Percentiles rank a stretch among this genome's conserved stretches.
Conservation (phyloP, 441 rosid species). For the Adansonia grandidieri region DNA sequence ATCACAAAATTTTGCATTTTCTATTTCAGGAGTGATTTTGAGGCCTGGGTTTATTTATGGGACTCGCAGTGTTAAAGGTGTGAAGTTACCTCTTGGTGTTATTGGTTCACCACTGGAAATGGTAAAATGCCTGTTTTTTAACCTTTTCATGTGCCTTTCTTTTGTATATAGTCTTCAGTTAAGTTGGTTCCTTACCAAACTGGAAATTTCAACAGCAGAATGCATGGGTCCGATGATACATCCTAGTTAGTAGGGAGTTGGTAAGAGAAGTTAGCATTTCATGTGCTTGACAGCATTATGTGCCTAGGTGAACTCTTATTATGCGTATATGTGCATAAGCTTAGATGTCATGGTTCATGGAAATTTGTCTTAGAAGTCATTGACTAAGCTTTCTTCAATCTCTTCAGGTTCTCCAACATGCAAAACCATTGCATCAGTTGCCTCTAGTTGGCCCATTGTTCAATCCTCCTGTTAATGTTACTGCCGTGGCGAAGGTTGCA, state of each 20-base stretch:
- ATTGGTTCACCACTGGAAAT: conserved; percentile 83
- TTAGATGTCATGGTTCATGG: neutral
- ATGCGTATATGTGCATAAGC: neutral
- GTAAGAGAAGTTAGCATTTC: neutral
- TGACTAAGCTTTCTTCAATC: neutral
- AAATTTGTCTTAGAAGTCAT: neutral
- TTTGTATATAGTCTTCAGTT: neutral
- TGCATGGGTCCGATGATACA: neutral
- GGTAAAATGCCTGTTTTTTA: conserved; percentile 40
- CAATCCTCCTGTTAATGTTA: conserved; percentile 65
- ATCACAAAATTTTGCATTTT: conserved; percentile 5
- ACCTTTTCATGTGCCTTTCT: neutral
- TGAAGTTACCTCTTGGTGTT: conserved; percentile 72
- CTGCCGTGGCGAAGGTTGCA: conserved; percentile 62
- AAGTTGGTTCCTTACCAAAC: conserved; percentile 2
- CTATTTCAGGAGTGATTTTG: conserved; percentile 76
- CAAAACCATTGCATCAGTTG: conserved; percentile 57
- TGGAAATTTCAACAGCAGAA: neutral
- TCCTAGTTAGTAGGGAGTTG: neutral
- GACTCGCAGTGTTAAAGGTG: conserved; percentile 71
- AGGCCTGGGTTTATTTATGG: conserved; percentile 97
- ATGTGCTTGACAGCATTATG: neutral
- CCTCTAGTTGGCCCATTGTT: conserved; percentile 63
- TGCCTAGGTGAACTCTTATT: neutral
- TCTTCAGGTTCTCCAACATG: conserved; percentile 58